phyloP scores from a whole-genome alignment of 257 asterid species.

The Fraxinus quadrangulata region DNA sequence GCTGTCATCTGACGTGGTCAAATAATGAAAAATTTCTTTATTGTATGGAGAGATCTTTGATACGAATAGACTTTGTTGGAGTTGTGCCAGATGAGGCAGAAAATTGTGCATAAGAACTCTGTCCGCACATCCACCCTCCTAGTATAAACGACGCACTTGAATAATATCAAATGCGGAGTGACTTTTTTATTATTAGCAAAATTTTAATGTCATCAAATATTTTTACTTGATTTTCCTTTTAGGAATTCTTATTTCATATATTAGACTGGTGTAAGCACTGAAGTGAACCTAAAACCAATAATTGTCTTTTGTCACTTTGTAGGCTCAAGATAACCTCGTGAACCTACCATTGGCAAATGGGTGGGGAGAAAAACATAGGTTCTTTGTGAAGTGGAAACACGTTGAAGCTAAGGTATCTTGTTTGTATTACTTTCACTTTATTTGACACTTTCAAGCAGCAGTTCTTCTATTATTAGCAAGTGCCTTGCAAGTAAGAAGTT shows the following conservation, averaged over 20 bases:
- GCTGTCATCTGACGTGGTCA: not conserved
- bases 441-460: not conserved
- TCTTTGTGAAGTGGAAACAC: conserved; percentile 91
- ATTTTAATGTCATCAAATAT: not conserved
- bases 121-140: not conserved
- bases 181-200: not conserved
- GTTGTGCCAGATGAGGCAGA: not conserved
- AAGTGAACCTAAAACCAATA: not conserved
- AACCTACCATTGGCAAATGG: conserved; percentile 84
- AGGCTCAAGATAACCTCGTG: conserved; percentile 97
- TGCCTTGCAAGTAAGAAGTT: not conserved
- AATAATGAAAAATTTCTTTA: not conserved
- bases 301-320: conserved; percentile 17
- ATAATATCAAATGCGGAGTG: not conserved
- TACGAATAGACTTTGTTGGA: too few species aligned
- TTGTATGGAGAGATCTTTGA: not conserved
- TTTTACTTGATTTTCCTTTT: not conserved
- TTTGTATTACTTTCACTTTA: not conserved
- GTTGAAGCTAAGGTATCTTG: conserved; percentile 80
- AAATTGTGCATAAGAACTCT: not conserved
- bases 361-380: conserved; percentile 96
- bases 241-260: not conserved
- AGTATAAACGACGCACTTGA: not conserved
- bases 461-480: not conserved
- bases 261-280: not conserved